Percentiles rank a stretch among this genome's conserved stretches.
These are phyloP conservation scores for Cucumis sativus DNA, from an alignment of 306 rosid species.

Conservation along the genomic window DNA sequence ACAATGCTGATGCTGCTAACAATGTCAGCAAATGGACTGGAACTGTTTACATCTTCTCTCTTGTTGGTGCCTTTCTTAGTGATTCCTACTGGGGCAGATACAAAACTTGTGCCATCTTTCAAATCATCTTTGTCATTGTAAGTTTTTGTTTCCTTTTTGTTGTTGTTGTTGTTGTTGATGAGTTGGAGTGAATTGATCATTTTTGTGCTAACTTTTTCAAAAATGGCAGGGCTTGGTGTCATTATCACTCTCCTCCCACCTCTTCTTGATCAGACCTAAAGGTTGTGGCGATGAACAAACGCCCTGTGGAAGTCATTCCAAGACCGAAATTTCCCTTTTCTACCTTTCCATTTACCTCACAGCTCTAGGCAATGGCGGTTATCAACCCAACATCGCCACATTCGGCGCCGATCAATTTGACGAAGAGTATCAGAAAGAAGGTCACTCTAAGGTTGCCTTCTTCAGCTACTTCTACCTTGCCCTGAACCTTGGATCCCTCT, in stretches of 20 bases:
- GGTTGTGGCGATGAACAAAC: conserved; percentile 53
- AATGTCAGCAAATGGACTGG: conserved; percentile 90
- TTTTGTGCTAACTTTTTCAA: neutral
- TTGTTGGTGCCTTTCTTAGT: conserved; percentile 84
- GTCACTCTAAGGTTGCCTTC: conserved; percentile 62
- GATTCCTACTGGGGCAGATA: conserved; percentile 93
- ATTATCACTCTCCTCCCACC: conserved; percentile 58
- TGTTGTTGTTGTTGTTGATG: no score
- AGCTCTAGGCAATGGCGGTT: conserved; percentile 92
- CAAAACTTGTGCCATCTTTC: conserved; percentile 75
- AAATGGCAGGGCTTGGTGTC: conserved; percentile 54
- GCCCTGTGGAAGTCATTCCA: conserved; percentile 55
- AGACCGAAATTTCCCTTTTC: conserved; percentile 44
- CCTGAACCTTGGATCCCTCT: conserved; percentile 71
- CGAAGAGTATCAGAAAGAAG: conserved; percentile 58
- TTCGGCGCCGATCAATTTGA: conserved; percentile 93
- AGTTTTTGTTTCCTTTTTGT: conserved; percentile 7
- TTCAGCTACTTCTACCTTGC: conserved; percentile 97
- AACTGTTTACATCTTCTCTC: conserved; percentile 78
- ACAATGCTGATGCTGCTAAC: conserved; percentile 74
- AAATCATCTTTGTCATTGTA: conserved; percentile 62
- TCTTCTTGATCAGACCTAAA: conserved; percentile 63
- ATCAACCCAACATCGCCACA: conserved; percentile 84
- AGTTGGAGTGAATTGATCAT: no score
- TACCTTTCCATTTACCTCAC: conserved; percentile 75